phyloP scores from a whole-genome alignment of 169 alveolate genomes.

The Cryptosporidium meleagridis region DNA sequence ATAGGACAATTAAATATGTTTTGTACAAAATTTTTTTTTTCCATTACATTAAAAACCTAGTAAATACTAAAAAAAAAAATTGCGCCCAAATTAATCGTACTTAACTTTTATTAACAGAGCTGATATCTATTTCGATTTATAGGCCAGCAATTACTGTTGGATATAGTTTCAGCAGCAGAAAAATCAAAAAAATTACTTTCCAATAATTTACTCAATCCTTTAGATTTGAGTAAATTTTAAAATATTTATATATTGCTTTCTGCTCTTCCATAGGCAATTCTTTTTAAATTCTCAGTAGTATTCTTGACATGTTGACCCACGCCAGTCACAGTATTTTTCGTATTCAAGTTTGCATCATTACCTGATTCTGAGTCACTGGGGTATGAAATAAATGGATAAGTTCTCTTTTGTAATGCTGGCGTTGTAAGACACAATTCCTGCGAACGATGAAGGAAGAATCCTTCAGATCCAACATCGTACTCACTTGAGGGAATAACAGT shows the following conservation, averaged over 20 bases:
- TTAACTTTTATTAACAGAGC: not conserved
- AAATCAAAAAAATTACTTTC: not conserved
- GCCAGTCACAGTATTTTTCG: not conserved
- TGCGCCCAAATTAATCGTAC: slow-evolving; percentile 2
- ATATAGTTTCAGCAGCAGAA: not conserved
- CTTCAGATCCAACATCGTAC: not conserved
- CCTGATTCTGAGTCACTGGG: not conserved
- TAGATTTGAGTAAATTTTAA: not conserved
- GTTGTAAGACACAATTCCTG: slow-evolving; percentile 48
- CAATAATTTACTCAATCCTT: not conserved
- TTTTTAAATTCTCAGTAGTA: not conserved
- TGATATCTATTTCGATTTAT: not conserved
- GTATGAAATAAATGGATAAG: not conserved
- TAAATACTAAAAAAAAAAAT: not conserved
- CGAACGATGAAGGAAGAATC: not conserved
- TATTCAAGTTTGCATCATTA: not conserved
- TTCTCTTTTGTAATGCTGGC: slow-evolving; percentile 32
- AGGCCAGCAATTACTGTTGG: not conserved
- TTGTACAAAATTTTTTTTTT: slow-evolving; percentile 27
- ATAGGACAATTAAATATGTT: slow-evolving; percentile 43
- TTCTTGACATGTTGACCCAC: not conserved
- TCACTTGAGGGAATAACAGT: not conserved
- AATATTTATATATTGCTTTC: not conserved
- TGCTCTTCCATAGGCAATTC: not conserved
- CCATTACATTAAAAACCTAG: slow-evolving; percentile 9